phyloP scores from a whole-genome alignment of 2,329 filamentous ascomycete species.

The Fusarium praegraminearum region DNA sequence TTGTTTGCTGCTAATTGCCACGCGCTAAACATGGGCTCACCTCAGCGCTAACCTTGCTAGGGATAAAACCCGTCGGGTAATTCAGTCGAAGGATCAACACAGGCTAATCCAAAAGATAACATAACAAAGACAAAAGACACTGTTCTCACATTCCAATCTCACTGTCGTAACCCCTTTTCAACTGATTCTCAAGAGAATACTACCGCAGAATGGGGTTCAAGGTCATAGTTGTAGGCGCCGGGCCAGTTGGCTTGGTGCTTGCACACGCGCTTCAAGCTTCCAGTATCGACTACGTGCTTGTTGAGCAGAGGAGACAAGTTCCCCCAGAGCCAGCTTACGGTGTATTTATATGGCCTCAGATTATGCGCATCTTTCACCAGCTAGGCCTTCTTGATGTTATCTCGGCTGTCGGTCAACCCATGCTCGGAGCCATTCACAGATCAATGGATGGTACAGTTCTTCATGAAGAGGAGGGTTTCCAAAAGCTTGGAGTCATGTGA shows the following conservation, averaged over 20 bases:
- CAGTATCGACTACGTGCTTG: conserved; percentile 20
- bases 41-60: conserved; percentile 1
- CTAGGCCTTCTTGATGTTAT: conserved; percentile 14
- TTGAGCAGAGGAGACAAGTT: conserved; percentile 26
- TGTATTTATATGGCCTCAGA: conserved; percentile 27
- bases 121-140: background rate
- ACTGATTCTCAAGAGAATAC: background rate
- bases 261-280: conserved; percentile 21
- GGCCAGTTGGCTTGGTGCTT: conserved; percentile 19
- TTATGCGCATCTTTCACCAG: conserved; percentile 24
- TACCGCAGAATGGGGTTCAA: conserved; percentile 11
- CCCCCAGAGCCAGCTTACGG: conserved; percentile 28
- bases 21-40: background rate
- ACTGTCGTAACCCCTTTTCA: background rate
- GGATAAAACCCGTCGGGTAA: conserved; percentile 3
- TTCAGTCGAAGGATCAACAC: background rate
- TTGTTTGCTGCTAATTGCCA: background rate
- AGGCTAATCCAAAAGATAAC: background rate
- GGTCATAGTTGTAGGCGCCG: conserved; percentile 26
- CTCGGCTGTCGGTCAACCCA: conserved; percentile 7
- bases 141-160: background rate
- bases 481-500: conserved; percentile 7
- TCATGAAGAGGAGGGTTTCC: background rate
- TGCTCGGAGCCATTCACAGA: conserved; percentile 12
- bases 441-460: conserved; percentile 17